Percentiles rank a stretch among this genome's conserved stretches.
These are phyloP conservation scores for Parafenestella ontariensis DNA, from an alignment of 2,329 filamentous ascomycete species.

Conservation along the genomic window DNA sequence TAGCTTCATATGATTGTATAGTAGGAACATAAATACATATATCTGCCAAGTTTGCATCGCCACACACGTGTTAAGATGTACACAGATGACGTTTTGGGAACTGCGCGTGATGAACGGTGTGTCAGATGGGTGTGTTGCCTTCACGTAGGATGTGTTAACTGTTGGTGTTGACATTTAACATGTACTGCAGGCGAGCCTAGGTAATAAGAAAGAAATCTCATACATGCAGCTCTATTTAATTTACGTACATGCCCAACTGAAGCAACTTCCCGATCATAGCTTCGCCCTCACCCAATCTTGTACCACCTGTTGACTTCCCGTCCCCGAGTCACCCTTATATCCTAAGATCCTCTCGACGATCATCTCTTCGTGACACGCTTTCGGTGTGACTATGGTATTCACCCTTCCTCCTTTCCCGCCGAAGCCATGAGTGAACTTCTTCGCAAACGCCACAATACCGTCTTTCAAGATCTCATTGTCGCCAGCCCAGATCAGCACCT, in stretches of 20 bases:
- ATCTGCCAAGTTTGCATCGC: neutral
- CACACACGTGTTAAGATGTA: no score
- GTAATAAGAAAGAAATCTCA: no score
- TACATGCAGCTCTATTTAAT: no score
- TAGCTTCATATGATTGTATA: neutral
- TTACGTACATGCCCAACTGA: neutral
- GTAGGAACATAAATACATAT: neutral
- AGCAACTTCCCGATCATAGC: constrained; percentile 27
- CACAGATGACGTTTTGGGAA: no score
- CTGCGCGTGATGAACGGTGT: no score
- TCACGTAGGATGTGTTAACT: no score
- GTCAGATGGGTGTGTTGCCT: no score
- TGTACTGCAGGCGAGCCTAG: no score
- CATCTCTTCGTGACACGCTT: constrained; percentile 52
- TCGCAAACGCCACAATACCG: constrained; percentile 59
- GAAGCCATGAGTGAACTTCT: constrained; percentile 55
- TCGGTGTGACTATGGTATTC: constrained; percentile 46
- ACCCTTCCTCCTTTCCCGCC: constrained; percentile 37
- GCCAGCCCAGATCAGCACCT: constrained; percentile 62
- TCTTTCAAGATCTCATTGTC: constrained; percentile 65
- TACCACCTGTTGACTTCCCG: constrained; percentile 45
- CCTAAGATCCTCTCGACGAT: constrained; percentile 51
- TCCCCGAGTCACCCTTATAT: constrained; percentile 47
- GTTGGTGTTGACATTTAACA: no score
- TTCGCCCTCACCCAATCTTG: constrained; percentile 49